Evolutionary conservation across 2,329 filamentous ascomycete species (phyloP).

Genomic region (Zalaria sp.): DNA sequence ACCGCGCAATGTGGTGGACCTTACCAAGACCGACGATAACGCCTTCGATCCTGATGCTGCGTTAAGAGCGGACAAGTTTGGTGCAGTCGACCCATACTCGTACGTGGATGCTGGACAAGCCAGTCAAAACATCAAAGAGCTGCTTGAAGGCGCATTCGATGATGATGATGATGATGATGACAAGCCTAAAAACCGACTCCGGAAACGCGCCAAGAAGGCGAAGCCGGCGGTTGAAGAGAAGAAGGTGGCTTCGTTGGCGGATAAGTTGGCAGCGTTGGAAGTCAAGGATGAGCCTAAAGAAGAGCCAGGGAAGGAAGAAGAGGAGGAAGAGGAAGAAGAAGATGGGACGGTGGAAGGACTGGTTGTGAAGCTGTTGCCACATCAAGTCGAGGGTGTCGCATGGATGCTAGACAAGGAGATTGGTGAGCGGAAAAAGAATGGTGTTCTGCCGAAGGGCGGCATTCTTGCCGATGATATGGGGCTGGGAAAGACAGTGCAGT

Average conservation of each 20-base stretch:
- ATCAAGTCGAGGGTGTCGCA: conserved; percentile 83
- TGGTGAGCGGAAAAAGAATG: conserved; percentile 67
- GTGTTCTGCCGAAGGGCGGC: conserved; percentile 71
- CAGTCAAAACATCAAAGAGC: conserved; percentile 61
- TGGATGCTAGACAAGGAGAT: conserved; percentile 95
- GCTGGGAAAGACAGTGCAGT: conserved; percentile 89
- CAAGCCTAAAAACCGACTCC: conserved; percentile 28
- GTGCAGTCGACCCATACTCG: conserved; percentile 38
- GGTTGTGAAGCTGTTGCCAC: conserved; percentile 75
- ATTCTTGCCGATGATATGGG: conserved; percentile 97
- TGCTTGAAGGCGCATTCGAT: conserved; percentile 71
- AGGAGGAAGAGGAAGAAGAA: conserved; percentile 34
- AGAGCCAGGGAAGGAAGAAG: conserved; percentile 30
- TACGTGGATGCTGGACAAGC: conserved; percentile 62
- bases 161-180: conserved; percentile 57
- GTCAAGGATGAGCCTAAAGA: conserved; percentile 34
- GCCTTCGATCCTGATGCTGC: conserved; percentile 33
- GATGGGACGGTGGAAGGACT: conserved; percentile 64
- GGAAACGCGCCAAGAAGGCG: conserved; percentile 25
- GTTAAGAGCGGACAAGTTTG: conserved; percentile 34
- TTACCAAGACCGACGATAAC: conserved; percentile 30
- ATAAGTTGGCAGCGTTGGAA: conserved; percentile 28
- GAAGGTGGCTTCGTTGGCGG: conserved; percentile 25
- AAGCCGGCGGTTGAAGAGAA: conserved; percentile 16
- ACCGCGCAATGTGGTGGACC: conserved; percentile 30